Conservation (phyloP, 2,329 filamentous ascomycete genomes). For the Clonostachys solani region DNA sequence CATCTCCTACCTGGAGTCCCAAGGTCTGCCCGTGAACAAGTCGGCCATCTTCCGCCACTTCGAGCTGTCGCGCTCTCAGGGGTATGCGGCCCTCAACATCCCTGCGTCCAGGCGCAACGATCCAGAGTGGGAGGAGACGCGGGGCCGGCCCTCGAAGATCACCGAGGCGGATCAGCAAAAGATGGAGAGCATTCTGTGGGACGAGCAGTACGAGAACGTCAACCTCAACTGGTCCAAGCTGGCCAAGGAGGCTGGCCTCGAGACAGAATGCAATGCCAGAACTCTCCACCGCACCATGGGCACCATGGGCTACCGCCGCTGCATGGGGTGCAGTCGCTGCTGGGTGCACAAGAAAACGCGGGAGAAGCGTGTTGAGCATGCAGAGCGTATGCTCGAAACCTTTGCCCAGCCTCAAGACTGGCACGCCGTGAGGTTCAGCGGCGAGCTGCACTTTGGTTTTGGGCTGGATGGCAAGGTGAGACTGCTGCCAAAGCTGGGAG, state of each 20-base stretch:
- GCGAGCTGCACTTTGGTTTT: constrained; percentile 30
- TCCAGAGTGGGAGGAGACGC: constrained; percentile 31
- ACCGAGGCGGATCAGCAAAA: constrained; percentile 24
- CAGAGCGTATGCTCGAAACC: constrained; percentile 21
- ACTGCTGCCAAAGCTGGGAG: constrained; percentile 24
- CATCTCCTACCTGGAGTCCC: constrained; percentile 31
- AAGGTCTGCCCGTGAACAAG: constrained; percentile 31
- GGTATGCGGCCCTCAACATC: constrained; percentile 27
- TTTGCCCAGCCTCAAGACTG: constrained; percentile 23
- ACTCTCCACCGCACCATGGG: constrained; percentile 31
- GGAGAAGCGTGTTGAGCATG: constrained; percentile 26
- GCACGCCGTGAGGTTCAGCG: constrained; percentile 25
- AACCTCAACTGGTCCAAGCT: constrained; percentile 25
- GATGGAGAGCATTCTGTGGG: constrained; percentile 31
- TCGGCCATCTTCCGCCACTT: constrained; percentile 33
- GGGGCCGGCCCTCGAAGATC: constrained; percentile 26
- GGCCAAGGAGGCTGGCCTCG: constrained; percentile 24
- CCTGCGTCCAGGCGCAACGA: constrained; percentile 25
- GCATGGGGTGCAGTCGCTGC: constrained; percentile 19
- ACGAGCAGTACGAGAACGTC: constrained; percentile 20
- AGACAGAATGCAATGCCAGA: constrained; percentile 22
- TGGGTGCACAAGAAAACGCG: constrained; percentile 21
- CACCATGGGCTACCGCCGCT: constrained; percentile 26
- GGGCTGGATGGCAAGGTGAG: constrained; percentile 28
- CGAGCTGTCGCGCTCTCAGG: constrained; percentile 28